Percentiles rank a stretch among this genome's conserved stretches.
These are phyloP conservation scores for Sphaerosporella brunnea DNA, from an alignment of 495 filamentous ascomycete genomes.

Conservation along the genomic window DNA sequence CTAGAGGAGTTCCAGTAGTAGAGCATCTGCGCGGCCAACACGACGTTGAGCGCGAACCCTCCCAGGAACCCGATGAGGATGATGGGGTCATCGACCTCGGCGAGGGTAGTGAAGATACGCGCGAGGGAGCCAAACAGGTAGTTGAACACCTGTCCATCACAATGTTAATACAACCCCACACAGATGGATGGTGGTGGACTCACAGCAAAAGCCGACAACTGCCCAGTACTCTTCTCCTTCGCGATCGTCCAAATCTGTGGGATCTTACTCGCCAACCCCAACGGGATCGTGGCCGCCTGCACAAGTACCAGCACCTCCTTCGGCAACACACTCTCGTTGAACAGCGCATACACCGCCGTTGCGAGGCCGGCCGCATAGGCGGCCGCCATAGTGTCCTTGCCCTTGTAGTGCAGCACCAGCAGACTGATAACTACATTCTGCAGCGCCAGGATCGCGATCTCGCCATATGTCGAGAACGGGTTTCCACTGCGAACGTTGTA, in stretches of 20 bases:
- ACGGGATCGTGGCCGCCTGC: constrained; percentile 66
- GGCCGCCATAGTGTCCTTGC: constrained; percentile 41
- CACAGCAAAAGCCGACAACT: constrained; percentile 90
- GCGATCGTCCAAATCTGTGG: constrained; percentile 81
- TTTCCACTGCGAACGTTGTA: constrained; percentile 83
- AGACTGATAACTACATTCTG: constrained; percentile 81
- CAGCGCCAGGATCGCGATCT: constrained; percentile 72
- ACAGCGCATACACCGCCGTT: constrained; percentile 45
- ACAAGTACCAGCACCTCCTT: constrained; percentile 51
- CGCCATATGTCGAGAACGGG: constrained; percentile 90
- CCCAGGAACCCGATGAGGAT: constrained; percentile 88
- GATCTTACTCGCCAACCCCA: constrained; percentile 73
- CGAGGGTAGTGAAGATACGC: constrained; percentile 88
- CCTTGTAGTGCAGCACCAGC: constrained; percentile 64
- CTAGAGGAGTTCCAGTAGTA: constrained; percentile 98
- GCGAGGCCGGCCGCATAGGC: constrained; percentile 61
- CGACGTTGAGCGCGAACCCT: constrained; percentile 68
- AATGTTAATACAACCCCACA: not conserved
- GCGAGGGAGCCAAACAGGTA: constrained; percentile 82
- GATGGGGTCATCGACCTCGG: constrained; percentile 87
- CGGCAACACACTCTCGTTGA: constrained; percentile 47
- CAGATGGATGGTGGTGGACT: constrained; percentile 27
- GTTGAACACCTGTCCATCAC: constrained; percentile 65
- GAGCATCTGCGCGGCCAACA: constrained; percentile 79
- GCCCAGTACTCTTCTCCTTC: constrained; percentile 71